Evolutionary conservation across 2,329 filamentous ascomycete species (phyloP), one percentile per base, ranked within the genome.

Genomic region (Pezicula neosporulosa): DNA sequence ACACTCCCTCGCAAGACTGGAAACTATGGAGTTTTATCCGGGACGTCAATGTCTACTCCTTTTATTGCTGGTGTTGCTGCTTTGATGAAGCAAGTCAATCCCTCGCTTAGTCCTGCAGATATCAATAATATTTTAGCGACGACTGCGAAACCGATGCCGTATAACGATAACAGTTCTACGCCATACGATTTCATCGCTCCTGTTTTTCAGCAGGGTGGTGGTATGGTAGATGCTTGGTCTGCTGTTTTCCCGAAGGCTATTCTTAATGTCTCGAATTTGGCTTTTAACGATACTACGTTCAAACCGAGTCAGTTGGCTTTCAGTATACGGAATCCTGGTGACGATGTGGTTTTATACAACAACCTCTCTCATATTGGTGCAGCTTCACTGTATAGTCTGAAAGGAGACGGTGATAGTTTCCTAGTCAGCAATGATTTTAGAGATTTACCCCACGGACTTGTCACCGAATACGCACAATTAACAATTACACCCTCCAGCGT

Each of bases 101-200:
- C 64, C 1, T 38, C 57, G 3, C 39, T 65, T 4, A 59, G 56
- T 1, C 50, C 64, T 2, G 51, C 55, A 2, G 58, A 66, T 36
- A 61, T 69, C 35, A 47, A 60, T 27, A 54, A 58, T 12, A 55
- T 63, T 13, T 54, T 69, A 18, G 60, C 62, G 28, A 62, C 58
- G 0, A 67, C 63, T 0, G 55, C 67, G 6, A 61, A 44, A 35
- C 44, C 44, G 24, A 46, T 35, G 44, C 15, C 24, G 4, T 33
- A 30, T 12, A 30, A 30, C n/a, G 44, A 35, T 24, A 30, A 35
- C 7, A 33, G 44, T 35, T 44, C 42, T 16, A 44, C 18, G 4
- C 37, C 37, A 2, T 44, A 44, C 21, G 19, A 44, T 28, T 30
- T 33, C 28, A 30, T 46, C 18, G 7, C 44, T 13, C 24, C 44